Evolutionary conservation across 805 yeast genomes (phyloP).

Genomic region (Barnettozyma wickerhamii): DNA sequence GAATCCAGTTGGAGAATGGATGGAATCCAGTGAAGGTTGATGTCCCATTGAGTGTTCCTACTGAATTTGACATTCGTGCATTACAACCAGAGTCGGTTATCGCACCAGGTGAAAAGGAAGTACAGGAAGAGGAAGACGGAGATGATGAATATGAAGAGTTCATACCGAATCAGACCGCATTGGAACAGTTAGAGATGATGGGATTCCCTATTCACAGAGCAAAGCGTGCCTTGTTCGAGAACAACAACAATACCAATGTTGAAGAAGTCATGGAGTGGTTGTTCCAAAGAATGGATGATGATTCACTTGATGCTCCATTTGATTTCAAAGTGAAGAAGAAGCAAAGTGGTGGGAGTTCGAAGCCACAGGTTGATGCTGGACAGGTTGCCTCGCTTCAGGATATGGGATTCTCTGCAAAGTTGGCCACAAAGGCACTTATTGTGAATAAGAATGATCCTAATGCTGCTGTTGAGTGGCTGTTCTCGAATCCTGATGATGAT

Average conservation of each 20-base stretch:
- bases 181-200: conserved; percentile 64
- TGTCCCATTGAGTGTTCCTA: conserved; percentile 59
- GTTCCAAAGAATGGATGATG: conserved; percentile 83
- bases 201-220: conserved; percentile 78
- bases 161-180: conserved; percentile 49
- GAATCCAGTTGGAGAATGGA: conserved; percentile 70
- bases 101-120: conserved; percentile 33
- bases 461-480: conserved; percentile 88
- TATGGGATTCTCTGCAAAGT: conserved; percentile 74
- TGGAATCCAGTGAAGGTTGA: conserved; percentile 88
- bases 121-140: conserved; percentile 22
- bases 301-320: conserved; percentile 56
- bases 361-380: conserved; percentile 28
- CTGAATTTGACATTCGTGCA: conserved; percentile 43
- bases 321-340: conserved; percentile 10
- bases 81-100: conserved; percentile 38
- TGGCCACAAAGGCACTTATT: conserved; percentile 70
- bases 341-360: conserved; percentile 7
- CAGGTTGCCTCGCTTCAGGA: conserved; percentile 44
- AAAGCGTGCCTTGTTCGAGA: conserved; percentile 61
- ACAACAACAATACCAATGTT: conserved; percentile 52
- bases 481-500: conserved; percentile 73
- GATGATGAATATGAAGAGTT: conserved; percentile 33
- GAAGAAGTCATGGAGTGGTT: conserved; percentile 91
- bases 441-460: conserved; percentile 59